Conservation (phyloP, 1,139 yeast species). For the Kurtzmaniella quercitrusa region DNA sequence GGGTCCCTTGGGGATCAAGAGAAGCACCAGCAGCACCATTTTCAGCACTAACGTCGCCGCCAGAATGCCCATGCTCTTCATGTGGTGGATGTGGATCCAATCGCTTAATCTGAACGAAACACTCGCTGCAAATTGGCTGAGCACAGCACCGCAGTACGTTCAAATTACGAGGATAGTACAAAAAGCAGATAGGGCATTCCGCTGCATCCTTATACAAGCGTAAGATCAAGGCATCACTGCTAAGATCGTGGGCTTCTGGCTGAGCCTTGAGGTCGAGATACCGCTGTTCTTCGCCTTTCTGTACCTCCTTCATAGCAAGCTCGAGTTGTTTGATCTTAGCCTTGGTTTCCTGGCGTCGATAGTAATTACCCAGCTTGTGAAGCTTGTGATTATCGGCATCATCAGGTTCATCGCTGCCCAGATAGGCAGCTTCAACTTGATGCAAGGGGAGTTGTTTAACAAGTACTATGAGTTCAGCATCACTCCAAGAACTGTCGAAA, state of each 20-base stretch:
- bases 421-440: slow-evolving; percentile 53
- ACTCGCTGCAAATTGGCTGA: slow-evolving; percentile 93
- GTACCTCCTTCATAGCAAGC: slow-evolving; percentile 45
- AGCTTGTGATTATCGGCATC: slow-evolving; percentile 55
- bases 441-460: slow-evolving; percentile 55
- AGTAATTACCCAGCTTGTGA: slow-evolving; percentile 46
- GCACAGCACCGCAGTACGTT: slow-evolving; percentile 87
- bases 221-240: slow-evolving; percentile 29
- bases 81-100: slow-evolving; percentile 95
- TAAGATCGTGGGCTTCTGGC: slow-evolving; percentile 15
- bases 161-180: slow-evolving; percentile 74
- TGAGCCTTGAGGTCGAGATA: slow-evolving; percentile 38
- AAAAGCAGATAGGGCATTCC: slow-evolving; percentile 94
- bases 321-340: slow-evolving; percentile 45
- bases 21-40: slow-evolving; percentile 13
- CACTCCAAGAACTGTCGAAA: slow-evolving; percentile 70
- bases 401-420: slow-evolving; percentile 50
- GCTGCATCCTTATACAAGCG: slow-evolving; percentile 57
- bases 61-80: slow-evolving; percentile 40
- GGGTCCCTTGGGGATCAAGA: background rate
- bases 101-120: slow-evolving; percentile 93
- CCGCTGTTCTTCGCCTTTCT: slow-evolving; percentile 48
- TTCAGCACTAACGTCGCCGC: slow-evolving; percentile 5
- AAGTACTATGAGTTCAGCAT: slow-evolving; percentile 59
- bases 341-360: slow-evolving; percentile 54